A percentile compares a stretch with the other conserved stretches of the same genome.
Conservation (phyloP, 1,284 basidiomycete species). For the Neolentinus lepideus region DNA sequence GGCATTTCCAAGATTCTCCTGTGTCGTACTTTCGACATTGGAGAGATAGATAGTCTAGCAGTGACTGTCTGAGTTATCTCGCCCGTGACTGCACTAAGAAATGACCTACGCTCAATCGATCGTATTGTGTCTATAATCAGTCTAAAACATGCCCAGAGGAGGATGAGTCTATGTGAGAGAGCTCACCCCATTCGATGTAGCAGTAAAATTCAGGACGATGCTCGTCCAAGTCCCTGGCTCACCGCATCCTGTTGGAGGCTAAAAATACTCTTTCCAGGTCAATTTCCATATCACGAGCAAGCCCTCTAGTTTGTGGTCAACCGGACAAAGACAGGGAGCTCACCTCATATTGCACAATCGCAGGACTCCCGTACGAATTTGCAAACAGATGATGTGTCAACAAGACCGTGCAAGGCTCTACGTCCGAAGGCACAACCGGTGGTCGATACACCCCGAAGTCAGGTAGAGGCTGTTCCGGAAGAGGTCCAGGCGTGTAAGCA, state of each 20-base stretch:
- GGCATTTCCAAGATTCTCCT: neutral
- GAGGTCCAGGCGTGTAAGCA: neutral
- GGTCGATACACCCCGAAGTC: neutral
- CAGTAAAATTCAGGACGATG: neutral
- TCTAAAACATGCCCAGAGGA: neutral
- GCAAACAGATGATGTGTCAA: neutral
- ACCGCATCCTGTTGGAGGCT: neutral
- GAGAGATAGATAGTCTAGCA: neutral
- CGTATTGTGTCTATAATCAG: neutral
- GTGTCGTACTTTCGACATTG: neutral
- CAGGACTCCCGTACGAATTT: neutral
- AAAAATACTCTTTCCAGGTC: too few species aligned
- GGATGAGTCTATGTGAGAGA: too few species aligned
- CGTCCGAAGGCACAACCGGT: neutral
- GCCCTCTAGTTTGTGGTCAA: too few species aligned
- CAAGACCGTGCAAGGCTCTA: neutral
- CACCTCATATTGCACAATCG: neutral
- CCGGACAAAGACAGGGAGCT: too few species aligned
- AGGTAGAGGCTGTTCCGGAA: neutral
- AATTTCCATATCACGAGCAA: too few species aligned
- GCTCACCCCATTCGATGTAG: neutral
- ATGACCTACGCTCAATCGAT: neutral
- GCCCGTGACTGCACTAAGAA: neutral
- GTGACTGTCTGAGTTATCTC: neutral
- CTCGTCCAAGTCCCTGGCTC: neutral